Evolutionary conservation across 441 rosid species (phyloP).

Genomic region (Erysimum cheiri): DNA sequence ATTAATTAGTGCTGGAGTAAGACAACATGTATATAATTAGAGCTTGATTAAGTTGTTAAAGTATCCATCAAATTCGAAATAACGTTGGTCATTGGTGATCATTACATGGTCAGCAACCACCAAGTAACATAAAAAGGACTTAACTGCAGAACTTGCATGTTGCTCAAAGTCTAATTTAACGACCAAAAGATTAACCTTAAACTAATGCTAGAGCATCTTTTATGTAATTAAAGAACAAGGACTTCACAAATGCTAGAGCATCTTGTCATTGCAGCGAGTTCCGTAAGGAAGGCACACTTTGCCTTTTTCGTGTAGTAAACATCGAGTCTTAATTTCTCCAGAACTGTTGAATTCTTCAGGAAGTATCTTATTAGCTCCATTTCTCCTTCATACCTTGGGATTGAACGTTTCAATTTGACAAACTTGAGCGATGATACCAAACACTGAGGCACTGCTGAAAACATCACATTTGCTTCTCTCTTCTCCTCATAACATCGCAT

Average conservation of each 20-base stretch:
- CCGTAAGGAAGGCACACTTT: background rate
- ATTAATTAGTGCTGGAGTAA: too few species aligned
- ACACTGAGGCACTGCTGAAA: constrained; percentile 16
- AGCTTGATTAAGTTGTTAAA: background rate
- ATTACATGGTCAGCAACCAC: background rate
- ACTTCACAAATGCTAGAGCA: constrained; percentile 17
- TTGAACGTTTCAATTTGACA: background rate
- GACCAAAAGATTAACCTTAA: background rate
- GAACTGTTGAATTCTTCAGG: constrained; percentile 14
- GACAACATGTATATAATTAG: background rate
- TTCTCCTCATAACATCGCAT: too few species aligned
- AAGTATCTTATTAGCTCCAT: constrained; percentile 12
- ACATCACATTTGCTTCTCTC: background rate
- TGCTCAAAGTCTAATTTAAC: background rate
- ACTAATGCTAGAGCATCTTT: background rate
- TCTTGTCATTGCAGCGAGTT: constrained; percentile 4
- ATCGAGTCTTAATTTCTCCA: constrained; percentile 5
- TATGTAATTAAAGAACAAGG: background rate
- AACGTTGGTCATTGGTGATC: background rate
- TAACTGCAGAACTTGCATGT: background rate
- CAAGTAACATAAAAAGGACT: background rate
- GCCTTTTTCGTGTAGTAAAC: background rate
- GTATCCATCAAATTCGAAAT: background rate
- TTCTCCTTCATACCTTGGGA: background rate
- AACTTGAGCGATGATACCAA: constrained; percentile 23